Base-by-base conservation (phyloP, 768 basidiomycete species). In the Exidia glandulosa region DNA sequence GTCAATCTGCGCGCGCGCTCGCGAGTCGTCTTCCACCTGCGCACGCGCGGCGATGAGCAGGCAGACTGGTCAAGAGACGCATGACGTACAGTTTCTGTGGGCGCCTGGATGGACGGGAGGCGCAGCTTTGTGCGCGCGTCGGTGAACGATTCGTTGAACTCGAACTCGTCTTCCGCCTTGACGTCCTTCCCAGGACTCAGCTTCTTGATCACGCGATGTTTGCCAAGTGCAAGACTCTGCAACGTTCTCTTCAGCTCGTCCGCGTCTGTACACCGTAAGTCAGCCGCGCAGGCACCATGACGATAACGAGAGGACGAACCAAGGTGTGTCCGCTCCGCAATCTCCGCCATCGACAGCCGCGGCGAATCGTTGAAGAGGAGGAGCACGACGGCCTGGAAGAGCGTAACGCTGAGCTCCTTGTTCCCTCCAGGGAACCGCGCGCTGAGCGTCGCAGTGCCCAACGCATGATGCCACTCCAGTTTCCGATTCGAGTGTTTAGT, bases 41-140 rank as follows among this genome's bases (percentile, higher is more conserved):
- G 25, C 13, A 23, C 25, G 47, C 31, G 30, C 7, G 4, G n/a
- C 27, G 23, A 90, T 66, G 12, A 29, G 30, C 47, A n/a, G 27
- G 47, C 27, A 29, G 45, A 57, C 30, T 32, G 48, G 30, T 41
- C 34, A 60, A 57, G 16, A 63, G 32, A 52, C 4, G 25, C 57
- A 6, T 7, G 12, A 74, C 87, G 61, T 67, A 94, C 92, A 62
- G 92, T 85, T 64, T 94, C 88, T 68, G 50, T 27, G 6, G 94
- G 94, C 16, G 86, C 88, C 71, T 97, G 96, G 56, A 99, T 95
- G 25, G 94, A 90, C 68, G 94, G 95, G 74, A 98, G 94, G 72
- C 90, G 90, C 41, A 99, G 81, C 65, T 86, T 90, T 36, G 83
- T 73, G 45, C 82, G 79, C 6, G 86, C 78, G 66, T 95, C 88